Evolutionary conservation across 2,329 filamentous ascomycete species (phyloP).

Genomic region (Penicillium glabrum): DNA sequence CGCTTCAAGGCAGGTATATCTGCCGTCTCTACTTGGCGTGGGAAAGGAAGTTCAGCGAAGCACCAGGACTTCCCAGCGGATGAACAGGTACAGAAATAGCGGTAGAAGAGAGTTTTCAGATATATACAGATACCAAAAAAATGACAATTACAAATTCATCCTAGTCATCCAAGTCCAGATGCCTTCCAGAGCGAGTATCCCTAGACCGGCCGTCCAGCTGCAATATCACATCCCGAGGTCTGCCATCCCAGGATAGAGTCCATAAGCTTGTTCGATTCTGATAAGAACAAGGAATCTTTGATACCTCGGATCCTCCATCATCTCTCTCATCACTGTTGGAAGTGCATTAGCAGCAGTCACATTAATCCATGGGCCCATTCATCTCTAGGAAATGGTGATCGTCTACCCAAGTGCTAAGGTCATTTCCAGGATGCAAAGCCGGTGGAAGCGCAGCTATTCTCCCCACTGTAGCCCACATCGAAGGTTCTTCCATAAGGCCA

Average conservation of each 20-base stretch:
- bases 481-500: too few species aligned
- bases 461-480: too few species aligned
- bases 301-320: background rate
- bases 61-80: slow-evolving; percentile 59
- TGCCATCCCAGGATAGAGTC: background rate
- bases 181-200: background rate
- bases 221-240: background rate
- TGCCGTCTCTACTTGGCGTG: slow-evolving; percentile 93
- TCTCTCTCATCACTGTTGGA: background rate
- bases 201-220: background rate
- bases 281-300: background rate
- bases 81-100: slow-evolving; percentile 4
- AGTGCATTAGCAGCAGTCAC: too few species aligned
- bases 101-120: background rate
- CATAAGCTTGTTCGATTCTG: background rate
- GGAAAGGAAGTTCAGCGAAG: slow-evolving; percentile 88
- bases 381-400: too few species aligned
- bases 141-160: background rate
- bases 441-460: too few species aligned
- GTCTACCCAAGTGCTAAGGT: too few species aligned
- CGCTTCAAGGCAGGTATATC: slow-evolving; percentile 87
- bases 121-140: slow-evolving; percentile 17
- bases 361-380: too few species aligned
- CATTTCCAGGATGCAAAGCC: too few species aligned
- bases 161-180: background rate